Percentiles rank a stretch among this genome's conserved stretches.
These are phyloP conservation scores for Pyrus betulifolia DNA, from an alignment of 306 rosid species.

Conservation along the genomic window DNA sequence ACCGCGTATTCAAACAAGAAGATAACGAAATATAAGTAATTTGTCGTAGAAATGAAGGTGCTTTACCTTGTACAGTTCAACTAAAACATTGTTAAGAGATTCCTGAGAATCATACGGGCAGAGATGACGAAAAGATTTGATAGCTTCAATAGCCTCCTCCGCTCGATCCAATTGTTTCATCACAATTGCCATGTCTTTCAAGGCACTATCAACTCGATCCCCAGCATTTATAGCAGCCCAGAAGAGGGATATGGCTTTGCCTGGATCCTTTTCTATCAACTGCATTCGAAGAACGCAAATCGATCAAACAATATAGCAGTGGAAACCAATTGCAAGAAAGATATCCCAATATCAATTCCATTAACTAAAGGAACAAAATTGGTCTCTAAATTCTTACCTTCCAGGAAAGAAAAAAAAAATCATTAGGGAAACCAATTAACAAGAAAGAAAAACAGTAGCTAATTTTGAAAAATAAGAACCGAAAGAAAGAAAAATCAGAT, in stretches of 20 bases:
- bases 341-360: neutral
- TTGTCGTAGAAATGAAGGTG: neutral
- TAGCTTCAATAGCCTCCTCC: constrained; percentile 89
- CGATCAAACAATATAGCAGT: neutral
- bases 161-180: constrained; percentile 85
- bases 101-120: constrained; percentile 79
- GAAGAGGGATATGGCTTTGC: constrained; percentile 65
- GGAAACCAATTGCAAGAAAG: neutral
- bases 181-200: constrained; percentile 93
- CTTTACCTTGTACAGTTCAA: constrained; percentile 78
- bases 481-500: neutral
- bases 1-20: neutral
- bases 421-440: neutral
- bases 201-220: constrained; percentile 87
- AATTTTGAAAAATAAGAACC: neutral
- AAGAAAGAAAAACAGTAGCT: neutral
- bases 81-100: constrained; percentile 78
- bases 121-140: constrained; percentile 81
- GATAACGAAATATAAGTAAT: neutral
- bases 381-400: neutral
- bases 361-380: neutral
- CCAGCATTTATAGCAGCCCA: constrained; percentile 94
- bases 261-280: constrained; percentile 89
- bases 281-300: constrained; percentile 9
- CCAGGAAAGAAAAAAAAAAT: neutral